These are phyloP conservation scores for Aspergillus aculeatus DNA, from an alignment of 2,329 filamentous ascomycete species.

Conservation along the genomic window DNA sequence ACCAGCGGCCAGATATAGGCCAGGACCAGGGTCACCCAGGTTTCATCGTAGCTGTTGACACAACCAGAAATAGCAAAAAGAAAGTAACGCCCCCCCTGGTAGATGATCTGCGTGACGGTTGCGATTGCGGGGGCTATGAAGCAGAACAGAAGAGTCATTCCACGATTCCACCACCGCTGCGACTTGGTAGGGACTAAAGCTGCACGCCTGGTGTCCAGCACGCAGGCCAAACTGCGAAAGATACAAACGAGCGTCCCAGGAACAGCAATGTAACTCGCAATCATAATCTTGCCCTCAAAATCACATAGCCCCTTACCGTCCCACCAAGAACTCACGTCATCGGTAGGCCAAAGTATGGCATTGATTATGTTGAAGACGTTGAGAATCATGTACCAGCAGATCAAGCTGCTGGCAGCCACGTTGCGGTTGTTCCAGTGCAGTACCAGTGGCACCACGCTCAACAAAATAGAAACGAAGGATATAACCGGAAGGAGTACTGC, in stretches of 20 bases:
- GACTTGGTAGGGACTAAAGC: slow-evolving; percentile 51
- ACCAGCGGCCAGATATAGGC: slow-evolving; percentile 57
- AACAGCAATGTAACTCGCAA: slow-evolving; percentile 53
- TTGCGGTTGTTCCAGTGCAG: slow-evolving; percentile 64
- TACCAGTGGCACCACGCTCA: slow-evolving; percentile 57
- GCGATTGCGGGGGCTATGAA: slow-evolving; percentile 55
- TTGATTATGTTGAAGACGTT: slow-evolving; percentile 63
- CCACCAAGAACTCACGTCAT: slow-evolving; percentile 57
- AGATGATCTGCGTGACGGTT: slow-evolving; percentile 58
- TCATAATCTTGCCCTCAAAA: slow-evolving; percentile 59
- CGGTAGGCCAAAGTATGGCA: slow-evolving; percentile 62
- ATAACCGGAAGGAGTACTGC: slow-evolving; percentile 50
- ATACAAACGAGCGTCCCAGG: slow-evolving; percentile 58
- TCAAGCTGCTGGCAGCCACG: slow-evolving; percentile 57
- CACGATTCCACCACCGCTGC: slow-evolving; percentile 47
- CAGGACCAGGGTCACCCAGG: slow-evolving; percentile 58
- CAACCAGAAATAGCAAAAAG: slow-evolving; percentile 62
- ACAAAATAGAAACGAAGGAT: slow-evolving; percentile 50
- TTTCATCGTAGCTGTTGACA: slow-evolving; percentile 52
- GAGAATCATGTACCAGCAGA: slow-evolving; percentile 55
- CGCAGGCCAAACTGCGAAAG: slow-evolving; percentile 58
- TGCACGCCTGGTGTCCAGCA: slow-evolving; percentile 59
- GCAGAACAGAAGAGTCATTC: slow-evolving; percentile 57
- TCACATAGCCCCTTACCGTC: slow-evolving; percentile 63
- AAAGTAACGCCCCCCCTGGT: slow-evolving; percentile 59